Base-by-base conservation (phyloP, 306 rosid genomes). In the Pterocarpus santalinus region DNA sequence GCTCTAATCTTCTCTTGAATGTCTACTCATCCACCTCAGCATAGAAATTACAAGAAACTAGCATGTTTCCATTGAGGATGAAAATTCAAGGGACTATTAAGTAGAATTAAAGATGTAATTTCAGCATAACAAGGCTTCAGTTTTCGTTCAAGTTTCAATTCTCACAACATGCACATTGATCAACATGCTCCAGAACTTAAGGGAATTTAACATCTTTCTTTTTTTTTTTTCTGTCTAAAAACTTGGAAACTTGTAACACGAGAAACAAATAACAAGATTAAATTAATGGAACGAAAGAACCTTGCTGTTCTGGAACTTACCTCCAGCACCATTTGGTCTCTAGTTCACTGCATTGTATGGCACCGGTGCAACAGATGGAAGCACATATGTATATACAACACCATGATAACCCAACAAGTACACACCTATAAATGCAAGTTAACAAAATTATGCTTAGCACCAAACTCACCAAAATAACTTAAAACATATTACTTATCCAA, bases 311-410 rank as follows among this genome's bases (percentile, higher is more conserved):
- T 74, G 97, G 74, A 89, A 86, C 92, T 91, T 93, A 69, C 87
- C 94, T 71, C 91, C 96, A 82, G 90, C 88, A 58, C 93, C 97
- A 81, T 95, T 92, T 66, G 91, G 71, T 85, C 92, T 91, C 78
- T 91, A 89, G 83, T 80, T 85, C 84, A 84, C 64, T 73, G 88
- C 72, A 82, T 88, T 91, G 83, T 90, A 92, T 5, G 92, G 73
- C 6, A 92, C 90, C 85, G 97, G 85, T 83, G 92, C 88, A 89
- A 90, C 92, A 87, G 91, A 89, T 89, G 89, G 93, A 88, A 90
- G 86, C 87, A 89, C 89, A 82, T 85, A 69, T 74, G 91, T 43
- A 81, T 88, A 86, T 80, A 88, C 92, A 77, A 79, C 89, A 83
- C 92, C 92, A 38, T 86, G 92, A 88, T 90, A 88, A 85, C 94